Percentiles rank a stretch among this genome's conserved stretches.
Conservation (phyloP, 768 basidiomycete genomes). For the Agrocybe pediades region DNA sequence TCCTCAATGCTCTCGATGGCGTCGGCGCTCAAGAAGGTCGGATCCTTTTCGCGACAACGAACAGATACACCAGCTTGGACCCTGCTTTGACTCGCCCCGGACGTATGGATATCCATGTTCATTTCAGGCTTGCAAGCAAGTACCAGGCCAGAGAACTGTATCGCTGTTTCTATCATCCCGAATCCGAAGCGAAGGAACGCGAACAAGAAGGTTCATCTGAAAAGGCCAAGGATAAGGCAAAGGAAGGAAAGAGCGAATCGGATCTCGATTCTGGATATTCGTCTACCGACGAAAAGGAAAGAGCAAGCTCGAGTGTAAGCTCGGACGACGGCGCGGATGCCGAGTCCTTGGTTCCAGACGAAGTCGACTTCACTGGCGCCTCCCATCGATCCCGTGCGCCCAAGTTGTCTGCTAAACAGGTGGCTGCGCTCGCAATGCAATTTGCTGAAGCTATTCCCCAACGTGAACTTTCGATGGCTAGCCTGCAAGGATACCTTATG, state of each 20-base stretch:
- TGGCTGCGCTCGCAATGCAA: conserved; percentile 48
- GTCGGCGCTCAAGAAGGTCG: conserved; percentile 83
- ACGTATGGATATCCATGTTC: conserved; percentile 78
- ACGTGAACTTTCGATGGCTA: conserved; percentile 49
- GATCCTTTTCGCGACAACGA: conserved; percentile 78
- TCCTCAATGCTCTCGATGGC: conserved; percentile 81
- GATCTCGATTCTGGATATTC: conserved; percentile 22
- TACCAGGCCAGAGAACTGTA: conserved; percentile 70
- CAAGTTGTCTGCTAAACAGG: conserved; percentile 37
- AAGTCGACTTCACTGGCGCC: conserved; percentile 8
- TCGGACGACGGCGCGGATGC: background rate
- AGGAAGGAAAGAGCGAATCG: conserved; percentile 12
- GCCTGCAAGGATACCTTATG: conserved; percentile 67
- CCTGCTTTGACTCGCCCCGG: conserved; percentile 77
- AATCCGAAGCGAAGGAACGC: conserved; percentile 25
- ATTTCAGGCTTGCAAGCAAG: conserved; percentile 73
- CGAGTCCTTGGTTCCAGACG: background rate
- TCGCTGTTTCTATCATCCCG: conserved; percentile 65
- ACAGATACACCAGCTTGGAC: conserved; percentile 70
- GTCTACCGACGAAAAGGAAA: conserved; percentile 22
- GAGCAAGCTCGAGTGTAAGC: background rate
- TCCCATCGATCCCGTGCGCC: conserved; percentile 39
- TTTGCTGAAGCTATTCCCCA: conserved; percentile 60
- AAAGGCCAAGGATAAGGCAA: conserved; percentile 4
- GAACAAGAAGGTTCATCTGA: conserved; percentile 17